Evolutionary conservation across 148 eudicot genomes (phyloP), one percentile per base, ranked within the genome.

Genomic region (Gaultheria prostrata): DNA sequence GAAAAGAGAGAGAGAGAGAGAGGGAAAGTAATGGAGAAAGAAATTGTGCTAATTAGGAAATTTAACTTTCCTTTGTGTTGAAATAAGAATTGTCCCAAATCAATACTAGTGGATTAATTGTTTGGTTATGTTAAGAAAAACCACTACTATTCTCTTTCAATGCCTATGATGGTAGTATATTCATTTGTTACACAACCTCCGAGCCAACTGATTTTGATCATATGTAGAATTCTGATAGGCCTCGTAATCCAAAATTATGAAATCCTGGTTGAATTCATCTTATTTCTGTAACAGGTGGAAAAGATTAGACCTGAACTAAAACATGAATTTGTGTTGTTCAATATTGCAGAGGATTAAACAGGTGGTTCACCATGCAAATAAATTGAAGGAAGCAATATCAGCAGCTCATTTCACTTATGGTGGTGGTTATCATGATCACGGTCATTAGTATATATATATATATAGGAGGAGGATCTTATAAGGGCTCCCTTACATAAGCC

Each of bases 321-420:
- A 43, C 49, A 43, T 48, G 9, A 50, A 61, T 57, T 63, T 59
- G 7, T 50, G 70, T 0, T 28, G 4, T 26, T 26, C 4, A 75
- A 69, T 88, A n/a, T n/a, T n/a, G 79, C 88, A 95, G 98, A 91
- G 93, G 80, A 89, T 92, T n/a, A 90, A 92, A 88, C 89, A 92
- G 87, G 93, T 90, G 78, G 90, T 89, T 61, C 87, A 84, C 9
- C 94, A 81, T 30, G 93, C 95, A 30, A 88, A 77, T 21, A 91
- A 75, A 81, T 70, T 92, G 87, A 95, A 92, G 54, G 98, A 92
- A 57, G 97, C 95, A 61, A 95, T 95, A 10, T 87, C 94, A 61
- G 90, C 87, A 83, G 97, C 97, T 81, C 94, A 90, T 30, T 84
- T 93, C 39, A 91, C 95, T 21, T 53, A 86, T 84, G 94, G 96